phyloP scores from a whole-genome alignment of 495 filamentous ascomycete species.

The Penicillium riverlandense region DNA sequence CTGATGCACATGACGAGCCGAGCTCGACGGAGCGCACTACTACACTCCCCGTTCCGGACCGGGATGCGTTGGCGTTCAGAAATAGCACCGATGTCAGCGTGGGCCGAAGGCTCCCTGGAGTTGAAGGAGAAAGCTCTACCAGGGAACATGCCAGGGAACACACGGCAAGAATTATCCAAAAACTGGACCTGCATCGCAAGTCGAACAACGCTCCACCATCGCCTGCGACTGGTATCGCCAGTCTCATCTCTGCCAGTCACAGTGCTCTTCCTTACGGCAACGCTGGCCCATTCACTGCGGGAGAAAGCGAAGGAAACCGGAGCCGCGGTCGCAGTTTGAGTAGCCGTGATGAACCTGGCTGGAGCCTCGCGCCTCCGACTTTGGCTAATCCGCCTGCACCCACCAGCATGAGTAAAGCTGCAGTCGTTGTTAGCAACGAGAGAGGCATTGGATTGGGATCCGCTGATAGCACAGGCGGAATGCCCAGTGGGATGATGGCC shows the following conservation, averaged over 20 bases:
- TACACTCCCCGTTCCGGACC: slow-evolving; percentile 61
- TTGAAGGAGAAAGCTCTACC: slow-evolving; percentile 52
- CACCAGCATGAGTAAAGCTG: slow-evolving; percentile 81
- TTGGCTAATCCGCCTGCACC: slow-evolving; percentile 78
- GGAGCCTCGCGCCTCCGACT: slow-evolving; percentile 73
- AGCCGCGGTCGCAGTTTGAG: slow-evolving; percentile 25
- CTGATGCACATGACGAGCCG: slow-evolving; percentile 48
- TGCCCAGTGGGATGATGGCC: slow-evolving; percentile 80
- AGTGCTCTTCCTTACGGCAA: slow-evolving; percentile 59
- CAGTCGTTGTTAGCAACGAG: slow-evolving; percentile 75
- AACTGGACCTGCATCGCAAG: slow-evolving; percentile 83
- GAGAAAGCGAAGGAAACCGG: slow-evolving; percentile 18
- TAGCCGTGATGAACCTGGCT: slow-evolving; percentile 38
- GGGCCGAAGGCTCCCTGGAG: slow-evolving; percentile 36
- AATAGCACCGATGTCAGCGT: slow-evolving; percentile 64
- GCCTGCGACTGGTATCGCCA: slow-evolving; percentile 67
- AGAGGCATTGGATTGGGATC: slow-evolving; percentile 53
- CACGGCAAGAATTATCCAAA: slow-evolving; percentile 82
- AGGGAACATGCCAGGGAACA: slow-evolving; percentile 62
- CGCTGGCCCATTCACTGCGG: slow-evolving; percentile 21
- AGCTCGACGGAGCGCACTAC: slow-evolving; percentile 49
- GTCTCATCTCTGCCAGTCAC: slow-evolving; percentile 80
- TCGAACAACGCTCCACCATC: slow-evolving; percentile 44
- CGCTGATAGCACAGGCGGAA: slow-evolving; percentile 55
- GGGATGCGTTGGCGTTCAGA: slow-evolving; percentile 49